These are phyloP conservation scores for Chalciporus piperatus DNA, from an alignment of 768 basidiomycete genomes.

Conservation along the genomic window DNA sequence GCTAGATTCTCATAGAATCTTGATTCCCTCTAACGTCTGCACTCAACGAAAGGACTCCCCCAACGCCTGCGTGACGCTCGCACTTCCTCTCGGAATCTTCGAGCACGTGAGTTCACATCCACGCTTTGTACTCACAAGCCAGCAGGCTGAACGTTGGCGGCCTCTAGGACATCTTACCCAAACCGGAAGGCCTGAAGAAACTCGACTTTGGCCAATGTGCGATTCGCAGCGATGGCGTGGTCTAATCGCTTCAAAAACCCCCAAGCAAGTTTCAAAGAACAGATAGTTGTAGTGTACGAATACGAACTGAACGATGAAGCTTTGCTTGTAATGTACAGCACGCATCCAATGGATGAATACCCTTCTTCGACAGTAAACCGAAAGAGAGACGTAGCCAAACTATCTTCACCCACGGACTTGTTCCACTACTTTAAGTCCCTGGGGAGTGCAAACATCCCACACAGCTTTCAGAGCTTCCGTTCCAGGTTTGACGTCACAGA, in stretches of 20 bases:
- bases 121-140: background rate
- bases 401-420: conserved; percentile 1
- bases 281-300: background rate
- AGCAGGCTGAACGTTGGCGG: background rate
- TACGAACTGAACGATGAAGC: too few species aligned
- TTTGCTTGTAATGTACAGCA: background rate
- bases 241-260: conserved; percentile 21
- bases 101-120: conserved; percentile 48
- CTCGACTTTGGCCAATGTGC: conserved; percentile 63
- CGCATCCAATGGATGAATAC: background rate
- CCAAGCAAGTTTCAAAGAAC: background rate
- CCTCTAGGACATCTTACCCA: conserved; percentile 63
- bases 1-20: background rate
- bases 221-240: conserved; percentile 58
- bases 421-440: conserved; percentile 14
- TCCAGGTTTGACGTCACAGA: conserved; percentile 22
- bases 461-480: conserved; percentile 25
- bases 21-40: background rate
- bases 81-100: conserved; percentile 75
- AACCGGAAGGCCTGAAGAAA: conserved; percentile 58
- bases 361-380: background rate
- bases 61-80: conserved; percentile 75
- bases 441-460: conserved; percentile 30
- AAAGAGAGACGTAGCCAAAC: too few species aligned
- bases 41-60: conserved; percentile 55